A percentile compares a stretch with the other conserved stretches of the same genome.
These are phyloP conservation scores for Fusarium sterilihyphosum DNA, from an alignment of 2,329 filamentous ascomycete species.

Conservation along the genomic window DNA sequence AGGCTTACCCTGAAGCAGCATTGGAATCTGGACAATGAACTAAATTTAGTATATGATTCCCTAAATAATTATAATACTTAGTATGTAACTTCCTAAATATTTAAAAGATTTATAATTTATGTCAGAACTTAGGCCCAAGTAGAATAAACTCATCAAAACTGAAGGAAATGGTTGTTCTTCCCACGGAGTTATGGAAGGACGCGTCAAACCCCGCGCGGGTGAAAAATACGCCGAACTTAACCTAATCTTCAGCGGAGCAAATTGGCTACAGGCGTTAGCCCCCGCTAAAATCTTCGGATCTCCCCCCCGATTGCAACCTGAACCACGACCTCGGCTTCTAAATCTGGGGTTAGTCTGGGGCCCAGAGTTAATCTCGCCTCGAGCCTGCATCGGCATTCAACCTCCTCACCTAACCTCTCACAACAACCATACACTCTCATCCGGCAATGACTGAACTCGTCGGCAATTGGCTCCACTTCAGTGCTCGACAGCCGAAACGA, in stretches of 20 bases:
- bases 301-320: not conserved
- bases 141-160: not conserved
- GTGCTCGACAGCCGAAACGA: slow-evolving; percentile 44
- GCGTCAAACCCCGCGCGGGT: not conserved
- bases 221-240: not conserved
- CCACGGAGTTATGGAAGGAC: too few relatives aligned
- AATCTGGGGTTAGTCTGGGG: not conserved
- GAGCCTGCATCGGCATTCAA: not conserved
- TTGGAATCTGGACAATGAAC: not conserved
- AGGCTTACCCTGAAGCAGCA: not conserved
- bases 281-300: not conserved
- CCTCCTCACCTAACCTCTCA: not conserved
- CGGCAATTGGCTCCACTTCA: slow-evolving; percentile 49
- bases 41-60: too few relatives aligned
- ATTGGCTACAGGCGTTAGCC: not conserved
- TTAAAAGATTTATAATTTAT: accelerated
- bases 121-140: accelerated
- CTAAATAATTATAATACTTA: accelerated
- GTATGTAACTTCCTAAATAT: accelerated
- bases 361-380: not conserved
- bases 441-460: slow-evolving; percentile 44
- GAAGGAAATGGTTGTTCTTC: accelerated
- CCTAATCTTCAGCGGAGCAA: too few relatives aligned
- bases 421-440: not conserved
- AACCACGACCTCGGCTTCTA: not conserved